Base-by-base conservation (phyloP, 2,329 filamentous ascomycete species). In the Penicillium sp. region DNA sequence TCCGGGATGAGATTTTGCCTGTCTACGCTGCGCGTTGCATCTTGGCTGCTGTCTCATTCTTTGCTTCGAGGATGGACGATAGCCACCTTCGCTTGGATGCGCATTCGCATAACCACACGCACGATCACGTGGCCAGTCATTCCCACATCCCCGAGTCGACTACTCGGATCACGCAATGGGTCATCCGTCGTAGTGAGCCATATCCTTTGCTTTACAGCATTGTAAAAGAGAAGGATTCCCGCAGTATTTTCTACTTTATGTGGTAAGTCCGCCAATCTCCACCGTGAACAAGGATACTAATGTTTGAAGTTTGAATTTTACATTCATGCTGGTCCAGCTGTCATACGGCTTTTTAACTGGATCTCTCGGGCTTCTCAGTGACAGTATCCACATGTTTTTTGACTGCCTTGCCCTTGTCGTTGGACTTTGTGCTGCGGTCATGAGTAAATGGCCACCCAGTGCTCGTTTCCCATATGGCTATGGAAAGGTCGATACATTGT, bases 381-480 rank as follows among this genome's bases (percentile, higher is more conserved):
- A 99, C 74, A 97, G 92, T 67, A 94, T 99, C 60, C 94, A 99
- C 76, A 99, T 99, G 94, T 93, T 99, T 68, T 97, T 99, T 67
- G 94, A 99, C 75, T 99, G 94, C 64, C 86, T 97, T 33, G 94
- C 93, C 20, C 82, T 99, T 26, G 85, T 90, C 1, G 92, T 99
- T 33, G 94, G 94, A 11, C 80, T 99, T 9, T 88, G 93, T 65
- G 94, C 94, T 26, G 89, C 93, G 1, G 92, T 99, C 6, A 90
- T 96, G 80, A 94, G 90, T 75, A 97, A 97, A 75, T 97, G 94
- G 92, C 92, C 92, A 1, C 89, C 92, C 0, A 96, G 89, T 70
- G 82, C 89, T 56, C 82, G 87, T 20, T 97, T 96, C 66, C 94
- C 94, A 0, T 97, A 97, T 69, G 94, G 94, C 0, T 94, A 96